Conservation (phyloP, 305 asterid genomes). For the Fraxinus sp. region DNA sequence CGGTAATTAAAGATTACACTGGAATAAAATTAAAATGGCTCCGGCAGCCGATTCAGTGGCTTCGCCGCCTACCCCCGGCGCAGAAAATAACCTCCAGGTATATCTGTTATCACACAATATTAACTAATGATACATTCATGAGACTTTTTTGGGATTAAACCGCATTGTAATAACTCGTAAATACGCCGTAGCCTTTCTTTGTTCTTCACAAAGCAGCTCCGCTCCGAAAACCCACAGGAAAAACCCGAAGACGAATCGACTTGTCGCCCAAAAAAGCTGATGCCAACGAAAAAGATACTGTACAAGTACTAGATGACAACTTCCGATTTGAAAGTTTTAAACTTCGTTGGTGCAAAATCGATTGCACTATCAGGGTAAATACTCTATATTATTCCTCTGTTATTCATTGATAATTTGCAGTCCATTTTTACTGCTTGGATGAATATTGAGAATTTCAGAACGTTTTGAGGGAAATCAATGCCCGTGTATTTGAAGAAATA, state of each 20-base stretch:
- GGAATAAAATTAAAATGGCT: constrained; percentile 32
- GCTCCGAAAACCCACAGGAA: constrained; percentile 43
- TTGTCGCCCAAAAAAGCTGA: constrained; percentile 34
- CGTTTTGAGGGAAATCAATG: constrained; percentile 59
- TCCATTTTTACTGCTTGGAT: not conserved
- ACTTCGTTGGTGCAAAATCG: constrained; percentile 61
- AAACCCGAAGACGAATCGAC: constrained; percentile 52
- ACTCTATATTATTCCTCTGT: not conserved
- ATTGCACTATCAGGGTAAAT: constrained; percentile 60
- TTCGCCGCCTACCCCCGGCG: constrained; percentile 20
- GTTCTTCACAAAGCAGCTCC: constrained; percentile 69
- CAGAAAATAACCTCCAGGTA: constrained; percentile 59
- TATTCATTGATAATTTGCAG: not conserved
- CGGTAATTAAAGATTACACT: not conserved
- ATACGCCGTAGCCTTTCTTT: constrained; percentile 65
- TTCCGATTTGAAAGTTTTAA: constrained; percentile 53
- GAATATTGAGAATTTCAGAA: constrained; percentile 44
- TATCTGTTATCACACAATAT: not conserved
- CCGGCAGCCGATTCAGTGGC: constrained; percentile 35
- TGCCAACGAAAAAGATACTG: constrained; percentile 11
- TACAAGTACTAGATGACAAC: constrained; percentile 25
- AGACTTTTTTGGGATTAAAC: not conserved
- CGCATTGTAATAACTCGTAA: not conserved
- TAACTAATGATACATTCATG: not conserved
- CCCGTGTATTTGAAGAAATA: constrained; percentile 59